Evolutionary conservation across 1,284 basidiomycete genomes (phyloP).

Genomic region (Mycocalia duriaeana): DNA sequence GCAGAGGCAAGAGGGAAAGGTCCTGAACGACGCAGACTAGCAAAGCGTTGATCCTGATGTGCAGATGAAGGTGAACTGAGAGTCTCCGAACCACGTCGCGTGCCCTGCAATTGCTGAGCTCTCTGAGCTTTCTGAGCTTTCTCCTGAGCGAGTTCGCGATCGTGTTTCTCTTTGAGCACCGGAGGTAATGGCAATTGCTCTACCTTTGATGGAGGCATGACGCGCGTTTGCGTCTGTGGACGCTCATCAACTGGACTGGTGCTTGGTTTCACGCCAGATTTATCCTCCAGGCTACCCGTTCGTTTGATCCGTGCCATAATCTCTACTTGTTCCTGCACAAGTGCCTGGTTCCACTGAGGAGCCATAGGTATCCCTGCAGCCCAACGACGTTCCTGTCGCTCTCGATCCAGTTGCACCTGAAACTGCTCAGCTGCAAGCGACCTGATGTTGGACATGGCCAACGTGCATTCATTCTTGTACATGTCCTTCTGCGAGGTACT

Average conservation of each 20-base stretch:
- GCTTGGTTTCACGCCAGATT: neutral
- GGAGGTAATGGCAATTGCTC: neutral
- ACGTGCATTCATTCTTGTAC: slow-evolving; percentile 32
- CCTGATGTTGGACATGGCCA: slow-evolving; percentile 34
- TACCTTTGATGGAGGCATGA: neutral
- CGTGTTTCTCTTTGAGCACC: neutral
- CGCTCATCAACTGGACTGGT: neutral
- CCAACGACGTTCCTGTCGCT: slow-evolving; percentile 39
- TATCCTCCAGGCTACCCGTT: neutral
- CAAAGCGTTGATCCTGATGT: too few relatives aligned
- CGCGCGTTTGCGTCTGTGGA: neutral
- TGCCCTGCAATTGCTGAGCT: neutral
- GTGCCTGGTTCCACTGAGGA: slow-evolving; percentile 30
- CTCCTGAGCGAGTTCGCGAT: neutral
- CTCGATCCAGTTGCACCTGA: slow-evolving; percentile 32
- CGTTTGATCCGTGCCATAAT: slow-evolving; percentile 32
- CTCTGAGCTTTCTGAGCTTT: neutral
- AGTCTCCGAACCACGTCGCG: neutral
- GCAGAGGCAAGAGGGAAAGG: too few relatives aligned
- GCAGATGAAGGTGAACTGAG: too few relatives aligned
- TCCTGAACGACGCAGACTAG: too few relatives aligned
- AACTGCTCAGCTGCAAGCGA: slow-evolving; percentile 37
- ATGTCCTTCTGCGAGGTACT: slow-evolving; percentile 21
- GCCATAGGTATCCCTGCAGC: slow-evolving; percentile 28
- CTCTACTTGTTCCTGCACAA: slow-evolving; percentile 38